These are phyloP conservation scores for Coemansia erecta DNA, from an alignment of 192 early-diverging fungal genomes.

Conservation along the genomic window DNA sequence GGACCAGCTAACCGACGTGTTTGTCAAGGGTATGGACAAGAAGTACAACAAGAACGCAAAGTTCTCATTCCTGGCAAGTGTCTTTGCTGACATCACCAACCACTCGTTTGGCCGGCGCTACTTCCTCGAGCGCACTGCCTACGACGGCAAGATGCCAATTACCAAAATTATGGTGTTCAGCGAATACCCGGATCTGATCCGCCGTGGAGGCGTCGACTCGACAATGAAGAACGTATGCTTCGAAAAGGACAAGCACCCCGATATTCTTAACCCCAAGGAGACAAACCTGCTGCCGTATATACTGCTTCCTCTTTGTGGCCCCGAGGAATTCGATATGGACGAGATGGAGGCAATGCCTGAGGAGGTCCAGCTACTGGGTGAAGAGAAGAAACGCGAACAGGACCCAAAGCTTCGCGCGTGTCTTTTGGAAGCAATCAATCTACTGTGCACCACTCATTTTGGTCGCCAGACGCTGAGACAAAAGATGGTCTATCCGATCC, in stretches of 20 bases:
- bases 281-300: conserved; percentile 86
- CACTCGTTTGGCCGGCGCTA: conserved; percentile 64
- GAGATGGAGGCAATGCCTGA: conserved; percentile 93
- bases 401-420: conserved; percentile 70
- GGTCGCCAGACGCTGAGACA: conserved; percentile 80
- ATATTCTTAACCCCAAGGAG: conserved; percentile 64
- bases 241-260: conserved; percentile 65
- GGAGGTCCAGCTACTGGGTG: conserved; percentile 82
- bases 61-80: conserved; percentile 84
- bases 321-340: conserved; percentile 88
- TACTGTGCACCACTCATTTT: conserved; percentile 70
- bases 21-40: conserved; percentile 77
- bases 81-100: conserved; percentile 87
- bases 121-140: conserved; percentile 63
- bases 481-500: conserved; percentile 81
- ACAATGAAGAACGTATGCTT: conserved; percentile 91
- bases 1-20: conserved; percentile 87
- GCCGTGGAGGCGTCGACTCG: conserved; percentile 85
- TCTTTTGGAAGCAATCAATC: conserved; percentile 77
- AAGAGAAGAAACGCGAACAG: conserved; percentile 80
- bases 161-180: conserved; percentile 84
- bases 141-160: conserved; percentile 70
- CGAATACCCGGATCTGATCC: conserved; percentile 78
- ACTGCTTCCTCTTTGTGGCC: conserved; percentile 82
- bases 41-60: conserved; percentile 77